phyloP scores from a whole-genome alignment of 202 grass and related monocot species.

The Panicum hallii region DNA sequence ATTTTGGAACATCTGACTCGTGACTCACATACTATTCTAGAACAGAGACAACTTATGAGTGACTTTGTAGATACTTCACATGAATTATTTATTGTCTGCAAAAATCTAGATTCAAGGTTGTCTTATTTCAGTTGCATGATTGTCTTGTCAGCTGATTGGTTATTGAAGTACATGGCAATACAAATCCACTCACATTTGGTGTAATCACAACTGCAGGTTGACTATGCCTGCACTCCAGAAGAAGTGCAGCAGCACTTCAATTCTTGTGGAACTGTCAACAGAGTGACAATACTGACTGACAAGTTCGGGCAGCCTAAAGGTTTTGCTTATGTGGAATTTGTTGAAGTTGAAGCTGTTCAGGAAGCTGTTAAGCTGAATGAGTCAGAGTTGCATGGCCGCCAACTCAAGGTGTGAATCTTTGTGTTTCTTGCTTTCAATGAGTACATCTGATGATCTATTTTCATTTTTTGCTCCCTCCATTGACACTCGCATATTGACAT shows the following conservation, averaged over 20 bases:
- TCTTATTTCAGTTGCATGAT: background rate
- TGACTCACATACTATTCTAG: background rate
- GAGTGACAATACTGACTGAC: conserved; percentile 80
- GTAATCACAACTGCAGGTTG: conserved; percentile 60
- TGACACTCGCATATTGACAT: background rate
- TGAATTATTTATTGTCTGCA: conserved; percentile 4
- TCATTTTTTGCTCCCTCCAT: background rate
- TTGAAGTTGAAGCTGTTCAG: conserved; percentile 77
- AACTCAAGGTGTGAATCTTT: conserved; percentile 62
- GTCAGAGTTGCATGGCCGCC: conserved; percentile 73
- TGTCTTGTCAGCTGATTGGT: background rate
- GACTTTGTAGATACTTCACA: background rate
- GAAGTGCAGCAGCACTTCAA: conserved; percentile 87
- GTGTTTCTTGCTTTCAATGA: conserved; percentile 5
- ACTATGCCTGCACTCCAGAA: conserved; percentile 79
- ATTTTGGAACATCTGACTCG: background rate
- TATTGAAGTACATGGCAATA: background rate
- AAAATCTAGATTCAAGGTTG: background rate
- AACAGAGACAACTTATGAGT: background rate
- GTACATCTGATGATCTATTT: background rate
- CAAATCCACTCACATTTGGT: conserved; percentile 5
- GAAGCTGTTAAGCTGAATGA: conserved; percentile 79
- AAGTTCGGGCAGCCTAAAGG: conserved; percentile 86
- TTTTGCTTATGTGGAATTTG: conserved; percentile 88
- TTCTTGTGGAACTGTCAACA: conserved; percentile 86